Percentiles rank a stretch among this genome's conserved stretches.
phyloP scores from a whole-genome alignment of 2,329 filamentous ascomycete species.

The Ophiosphaerella narmari region DNA sequence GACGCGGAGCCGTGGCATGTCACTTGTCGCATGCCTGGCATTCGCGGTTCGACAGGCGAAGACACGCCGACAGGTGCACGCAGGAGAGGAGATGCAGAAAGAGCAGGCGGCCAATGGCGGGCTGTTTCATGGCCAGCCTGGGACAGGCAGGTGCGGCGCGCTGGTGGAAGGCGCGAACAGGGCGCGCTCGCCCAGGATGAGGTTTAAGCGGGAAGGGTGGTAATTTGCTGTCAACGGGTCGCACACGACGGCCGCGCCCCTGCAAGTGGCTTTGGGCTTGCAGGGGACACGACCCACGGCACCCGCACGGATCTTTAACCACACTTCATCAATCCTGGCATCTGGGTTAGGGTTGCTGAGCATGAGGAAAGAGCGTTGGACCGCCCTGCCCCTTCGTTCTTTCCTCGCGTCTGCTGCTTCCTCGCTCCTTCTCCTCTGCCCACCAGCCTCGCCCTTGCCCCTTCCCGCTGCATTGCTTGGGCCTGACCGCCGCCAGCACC shows the following conservation, averaged over 20 bases:
- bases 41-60: too few relatives aligned
- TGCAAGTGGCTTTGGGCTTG: slow-evolving; percentile 8
- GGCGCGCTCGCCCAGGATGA: slow-evolving; percentile 4
- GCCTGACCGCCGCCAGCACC: slow-evolving; percentile 13
- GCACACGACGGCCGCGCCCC: slow-evolving; percentile 11
- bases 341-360: slow-evolving; percentile 25
- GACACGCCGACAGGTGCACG: too few relatives aligned
- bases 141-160: slow-evolving; percentile 1
- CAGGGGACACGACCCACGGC: neutral
- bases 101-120: too few relatives aligned
- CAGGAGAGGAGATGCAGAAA: too few relatives aligned
- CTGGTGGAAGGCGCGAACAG: slow-evolving; percentile 1
- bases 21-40: too few relatives aligned
- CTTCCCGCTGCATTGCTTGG: slow-evolving; percentile 15
- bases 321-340: neutral
- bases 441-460: slow-evolving; percentile 20
- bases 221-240: slow-evolving; percentile 25
- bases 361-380: slow-evolving; percentile 26
- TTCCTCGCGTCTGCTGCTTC: slow-evolving; percentile 24
- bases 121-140: neutral
- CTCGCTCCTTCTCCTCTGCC: slow-evolving; percentile 24
- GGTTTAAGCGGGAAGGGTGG: slow-evolving; percentile 10
- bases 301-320: slow-evolving; percentile 8
- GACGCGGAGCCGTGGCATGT: slow-evolving; percentile 15
- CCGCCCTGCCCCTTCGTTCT: slow-evolving; percentile 28